Conservation (phyloP, 805 yeast genomes). For the Groenewaldozyma salmanticensis region DNA sequence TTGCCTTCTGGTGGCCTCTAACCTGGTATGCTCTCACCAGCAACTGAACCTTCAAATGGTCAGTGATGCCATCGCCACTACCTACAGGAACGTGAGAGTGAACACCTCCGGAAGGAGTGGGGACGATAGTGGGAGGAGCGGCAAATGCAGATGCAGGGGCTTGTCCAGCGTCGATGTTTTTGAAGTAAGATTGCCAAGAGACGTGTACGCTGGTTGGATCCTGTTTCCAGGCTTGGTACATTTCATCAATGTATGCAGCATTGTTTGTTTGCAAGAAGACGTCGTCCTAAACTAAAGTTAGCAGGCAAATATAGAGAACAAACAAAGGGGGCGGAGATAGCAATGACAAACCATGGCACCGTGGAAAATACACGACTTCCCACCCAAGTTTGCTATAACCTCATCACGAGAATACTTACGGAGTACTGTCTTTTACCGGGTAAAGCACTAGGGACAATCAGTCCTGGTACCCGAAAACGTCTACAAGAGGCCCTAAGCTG, state of each 20-base stretch:
- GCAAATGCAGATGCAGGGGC: conserved; percentile 66
- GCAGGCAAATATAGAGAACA: not conserved
- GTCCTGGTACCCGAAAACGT: too few relatives aligned
- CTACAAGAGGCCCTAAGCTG: too few relatives aligned
- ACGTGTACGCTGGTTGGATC: conserved; percentile 90
- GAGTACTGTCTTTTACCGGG: too few relatives aligned
- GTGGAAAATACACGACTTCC: too few relatives aligned
- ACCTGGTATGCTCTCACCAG: conserved; percentile 98
- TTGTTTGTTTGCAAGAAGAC: conserved; percentile 73
- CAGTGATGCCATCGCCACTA: conserved; percentile 49
- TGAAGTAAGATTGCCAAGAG: conserved; percentile 93
- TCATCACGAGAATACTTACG: too few relatives aligned
- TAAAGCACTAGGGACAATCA: too few relatives aligned
- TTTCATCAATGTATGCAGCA: conserved; percentile 92
- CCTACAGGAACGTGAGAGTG: conserved; percentile 45
- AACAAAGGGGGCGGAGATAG: not conserved
- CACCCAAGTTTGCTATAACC: too few relatives aligned
- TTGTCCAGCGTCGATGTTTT: conserved; percentile 66
- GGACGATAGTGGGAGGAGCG: conserved; percentile 88
- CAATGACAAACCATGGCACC: not conserved
- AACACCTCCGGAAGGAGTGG: conserved; percentile 70
- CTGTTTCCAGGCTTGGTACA: conserved; percentile 88
- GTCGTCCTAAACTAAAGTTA: conserved; percentile 32
- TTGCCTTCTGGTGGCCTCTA: conserved; percentile 94
- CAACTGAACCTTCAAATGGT: conserved; percentile 91